Conservation (phyloP, 148 eudicot genomes). For the Mesembryanthemum crystallinum region DNA sequence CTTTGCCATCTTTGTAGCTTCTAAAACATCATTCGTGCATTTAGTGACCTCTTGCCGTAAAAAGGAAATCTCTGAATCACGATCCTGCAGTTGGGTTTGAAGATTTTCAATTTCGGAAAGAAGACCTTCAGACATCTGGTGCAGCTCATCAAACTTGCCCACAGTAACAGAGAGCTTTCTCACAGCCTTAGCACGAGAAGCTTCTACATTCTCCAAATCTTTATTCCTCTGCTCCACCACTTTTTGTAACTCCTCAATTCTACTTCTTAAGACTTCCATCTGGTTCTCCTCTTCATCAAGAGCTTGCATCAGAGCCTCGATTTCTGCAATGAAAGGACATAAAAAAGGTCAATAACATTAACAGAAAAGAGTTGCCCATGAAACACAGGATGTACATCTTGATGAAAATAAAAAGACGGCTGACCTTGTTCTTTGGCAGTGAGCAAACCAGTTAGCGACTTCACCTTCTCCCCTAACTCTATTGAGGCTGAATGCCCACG, state of each 20-base stretch:
- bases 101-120: conserved; percentile 93
- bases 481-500: conserved; percentile 39
- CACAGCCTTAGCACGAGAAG: conserved; percentile 76
- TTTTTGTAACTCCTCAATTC: conserved; percentile 55
- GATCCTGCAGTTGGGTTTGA: conserved; percentile 80
- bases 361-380: neutral
- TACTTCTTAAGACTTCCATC: conserved; percentile 66
- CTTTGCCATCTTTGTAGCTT: conserved; percentile 65
- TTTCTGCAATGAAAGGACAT: conserved; percentile 50
- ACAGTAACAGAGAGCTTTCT: conserved; percentile 86
- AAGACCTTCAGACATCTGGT: conserved; percentile 76
- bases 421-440: conserved; percentile 87
- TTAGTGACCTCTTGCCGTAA: conserved; percentile 92
- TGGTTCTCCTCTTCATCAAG: conserved; percentile 94
- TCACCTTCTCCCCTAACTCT: conserved; percentile 56
- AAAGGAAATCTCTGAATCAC: conserved; percentile 83
- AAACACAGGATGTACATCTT: neutral
- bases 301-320: conserved; percentile 87
- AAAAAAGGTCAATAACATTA: conserved; percentile 8
- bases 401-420: conserved; percentile 21
- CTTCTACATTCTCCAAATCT: conserved; percentile 65
- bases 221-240: conserved; percentile 48
- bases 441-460: conserved; percentile 44
- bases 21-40: conserved; percentile 81
- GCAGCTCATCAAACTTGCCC: conserved; percentile 94